A percentile compares a stretch with the other conserved stretches of the same genome.
Conservation (phyloP, 2,329 filamentous ascomycete genomes). For the Xylariales sp. region DNA sequence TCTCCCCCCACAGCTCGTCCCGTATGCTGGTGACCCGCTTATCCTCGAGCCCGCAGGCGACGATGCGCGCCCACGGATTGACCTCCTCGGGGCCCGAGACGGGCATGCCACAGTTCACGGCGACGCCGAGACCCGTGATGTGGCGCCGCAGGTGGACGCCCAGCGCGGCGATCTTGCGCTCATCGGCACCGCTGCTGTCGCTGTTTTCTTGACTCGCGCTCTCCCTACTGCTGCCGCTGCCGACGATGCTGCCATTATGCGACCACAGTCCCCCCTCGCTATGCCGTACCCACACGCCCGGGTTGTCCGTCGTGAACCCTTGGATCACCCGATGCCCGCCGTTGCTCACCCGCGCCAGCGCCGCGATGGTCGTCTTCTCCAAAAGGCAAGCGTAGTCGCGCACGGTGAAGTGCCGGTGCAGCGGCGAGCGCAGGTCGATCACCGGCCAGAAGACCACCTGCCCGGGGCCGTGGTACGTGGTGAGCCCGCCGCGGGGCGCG, state of each 20-base stretch:
- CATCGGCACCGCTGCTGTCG: conserved; percentile 19
- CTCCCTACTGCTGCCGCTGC: too few species aligned
- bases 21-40: conserved; percentile 73
- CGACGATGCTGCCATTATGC: too few species aligned
- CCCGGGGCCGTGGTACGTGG: conserved; percentile 92
- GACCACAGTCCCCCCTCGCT: conserved; percentile 15
- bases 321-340: conserved; percentile 48
- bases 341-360: conserved; percentile 38
- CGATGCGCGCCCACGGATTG: conserved; percentile 66
- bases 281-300: conserved; percentile 72
- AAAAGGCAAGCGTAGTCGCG: conserved; percentile 74
- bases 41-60: conserved; percentile 83
- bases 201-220: background rate
- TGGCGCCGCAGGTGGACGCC: conserved; percentile 88
- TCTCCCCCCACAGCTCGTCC: conserved; percentile 36
- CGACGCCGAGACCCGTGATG: conserved; percentile 79
- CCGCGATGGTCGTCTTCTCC: conserved; percentile 69
- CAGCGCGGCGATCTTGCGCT: conserved; percentile 80
- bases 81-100: conserved; percentile 27
- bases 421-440: conserved; percentile 64
- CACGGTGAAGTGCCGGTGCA: conserved; percentile 59
- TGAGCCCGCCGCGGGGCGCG: conserved; percentile 81
- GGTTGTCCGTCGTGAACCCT: conserved; percentile 65
- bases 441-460: conserved; percentile 92
- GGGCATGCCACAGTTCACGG: conserved; percentile 69